Evolutionary conservation across 2,329 filamentous ascomycete genomes (phyloP).

Genomic region (Colletotrichum sp.): DNA sequence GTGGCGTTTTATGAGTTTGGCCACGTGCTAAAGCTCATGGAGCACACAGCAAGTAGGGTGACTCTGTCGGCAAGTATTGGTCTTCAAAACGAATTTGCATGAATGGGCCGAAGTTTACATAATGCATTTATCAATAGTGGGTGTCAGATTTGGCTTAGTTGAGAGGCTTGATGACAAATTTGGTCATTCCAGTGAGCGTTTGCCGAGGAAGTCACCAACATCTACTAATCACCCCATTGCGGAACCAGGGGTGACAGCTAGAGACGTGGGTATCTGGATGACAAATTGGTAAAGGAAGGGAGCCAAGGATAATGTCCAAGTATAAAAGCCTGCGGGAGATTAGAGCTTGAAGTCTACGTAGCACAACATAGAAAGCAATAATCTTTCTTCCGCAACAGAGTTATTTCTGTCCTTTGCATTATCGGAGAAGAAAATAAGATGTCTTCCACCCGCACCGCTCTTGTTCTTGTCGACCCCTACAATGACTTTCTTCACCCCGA

Average conservation of each 20-base stretch:
- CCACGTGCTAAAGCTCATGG: no score
- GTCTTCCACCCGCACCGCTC: neutral
- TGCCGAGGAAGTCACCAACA: neutral
- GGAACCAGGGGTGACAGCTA: rapidly evolving
- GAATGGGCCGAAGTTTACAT: neutral
- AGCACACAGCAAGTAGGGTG: no score
- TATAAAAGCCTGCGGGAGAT: neutral
- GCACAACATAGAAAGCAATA: neutral
- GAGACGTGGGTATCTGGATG: neutral
- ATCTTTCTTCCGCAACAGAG: no score
- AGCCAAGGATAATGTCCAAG: neutral
- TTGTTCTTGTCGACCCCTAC: neutral
- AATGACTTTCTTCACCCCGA: neutral
- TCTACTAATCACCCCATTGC: neutral
- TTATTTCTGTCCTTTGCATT: neutral
- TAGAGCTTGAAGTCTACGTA: neutral
- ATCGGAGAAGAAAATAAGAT: neutral
- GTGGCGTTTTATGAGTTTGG: no score
- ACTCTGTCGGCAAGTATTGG: rapidly evolving
- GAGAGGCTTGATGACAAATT: neutral
- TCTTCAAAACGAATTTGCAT: no score
- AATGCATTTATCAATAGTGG: neutral
- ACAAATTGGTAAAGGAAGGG: neutral
- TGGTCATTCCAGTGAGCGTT: neutral
- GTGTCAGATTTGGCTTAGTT: neutral